Evolutionary conservation across 2,329 filamentous ascomycete species (phyloP).

Genomic region (Myriangium duriaei): DNA sequence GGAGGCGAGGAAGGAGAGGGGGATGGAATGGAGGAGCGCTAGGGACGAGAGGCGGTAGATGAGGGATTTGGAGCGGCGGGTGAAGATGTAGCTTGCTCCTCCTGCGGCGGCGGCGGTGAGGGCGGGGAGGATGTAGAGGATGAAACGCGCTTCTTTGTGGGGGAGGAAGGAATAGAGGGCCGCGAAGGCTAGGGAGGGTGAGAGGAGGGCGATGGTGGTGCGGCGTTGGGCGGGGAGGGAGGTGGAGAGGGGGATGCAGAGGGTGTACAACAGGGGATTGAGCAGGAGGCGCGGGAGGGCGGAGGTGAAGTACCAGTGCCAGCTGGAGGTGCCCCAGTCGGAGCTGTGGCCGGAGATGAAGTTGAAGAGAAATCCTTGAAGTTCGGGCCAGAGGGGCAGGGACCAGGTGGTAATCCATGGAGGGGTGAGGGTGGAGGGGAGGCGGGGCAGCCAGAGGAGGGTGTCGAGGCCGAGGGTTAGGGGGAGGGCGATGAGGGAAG

Average conservation of each 20-base stretch:
- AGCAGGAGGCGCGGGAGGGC: constrained; percentile 71
- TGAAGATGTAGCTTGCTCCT: constrained; percentile 53
- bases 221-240: constrained; percentile 33
- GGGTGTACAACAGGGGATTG: constrained; percentile 54
- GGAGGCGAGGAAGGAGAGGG: constrained; percentile 48
- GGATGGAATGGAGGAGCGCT: constrained; percentile 45
- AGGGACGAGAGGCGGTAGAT: constrained; percentile 44
- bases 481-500: constrained; percentile 52
- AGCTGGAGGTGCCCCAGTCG: constrained; percentile 77
- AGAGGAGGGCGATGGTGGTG: constrained; percentile 39
- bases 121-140: constrained; percentile 74
- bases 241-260: constrained; percentile 39
- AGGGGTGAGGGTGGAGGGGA: constrained; percentile 1
- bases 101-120: constrained; percentile 67
- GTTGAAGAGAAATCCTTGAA: constrained; percentile 83
- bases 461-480: constrained; percentile 70
- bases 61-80: constrained; percentile 48
- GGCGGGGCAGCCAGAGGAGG: constrained; percentile 68
- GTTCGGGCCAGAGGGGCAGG: constrained; percentile 70
- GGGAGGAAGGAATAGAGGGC: constrained; percentile 75
- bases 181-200: constrained; percentile 61
- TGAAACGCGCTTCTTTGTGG: constrained; percentile 93
- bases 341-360: constrained; percentile 70
- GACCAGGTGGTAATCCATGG: background rate
- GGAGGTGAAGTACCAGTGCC: constrained; percentile 74